These are phyloP conservation scores for Populus davidiana DNA, from an alignment of 345 rosid genomes.

Conservation along the genomic window DNA sequence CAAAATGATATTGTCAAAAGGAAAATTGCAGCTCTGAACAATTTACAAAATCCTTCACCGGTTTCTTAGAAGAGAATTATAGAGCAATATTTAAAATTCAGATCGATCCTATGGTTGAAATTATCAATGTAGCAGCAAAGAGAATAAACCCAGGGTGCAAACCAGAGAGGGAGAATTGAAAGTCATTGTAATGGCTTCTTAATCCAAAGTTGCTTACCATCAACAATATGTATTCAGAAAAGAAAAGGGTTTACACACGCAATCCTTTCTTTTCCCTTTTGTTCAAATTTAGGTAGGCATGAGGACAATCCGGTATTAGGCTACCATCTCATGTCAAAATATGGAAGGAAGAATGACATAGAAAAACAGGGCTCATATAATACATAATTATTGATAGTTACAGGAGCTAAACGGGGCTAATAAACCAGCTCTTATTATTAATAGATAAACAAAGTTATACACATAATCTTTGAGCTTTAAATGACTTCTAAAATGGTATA, in stretches of 20 bases:
- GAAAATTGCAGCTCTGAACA: background rate
- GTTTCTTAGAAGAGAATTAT: background rate
- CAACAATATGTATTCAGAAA: background rate
- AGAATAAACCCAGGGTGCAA: background rate
- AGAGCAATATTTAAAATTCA: background rate
- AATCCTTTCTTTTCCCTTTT: background rate
- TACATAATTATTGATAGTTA: no score
- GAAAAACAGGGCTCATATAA: background rate
- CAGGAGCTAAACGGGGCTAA: background rate
- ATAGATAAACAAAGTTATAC: background rate
- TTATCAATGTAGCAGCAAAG: no score
- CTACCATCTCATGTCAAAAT: background rate
- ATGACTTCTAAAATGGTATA: conserved; percentile 1
- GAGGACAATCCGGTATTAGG: no score
- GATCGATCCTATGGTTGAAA: no score
- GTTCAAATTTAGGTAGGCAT: no score
- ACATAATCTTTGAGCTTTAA: background rate
- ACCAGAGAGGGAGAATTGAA: background rate
- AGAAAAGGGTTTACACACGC: background rate
- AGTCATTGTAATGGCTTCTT: background rate
- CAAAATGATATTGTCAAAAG: conserved; percentile 1
- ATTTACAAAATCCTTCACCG: background rate
- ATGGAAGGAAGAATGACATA: background rate
- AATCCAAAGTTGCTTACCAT: background rate
- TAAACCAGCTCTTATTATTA: background rate